Conservation (phyloP, 495 filamentous ascomycete species). For the Tuber calosporum region DNA sequence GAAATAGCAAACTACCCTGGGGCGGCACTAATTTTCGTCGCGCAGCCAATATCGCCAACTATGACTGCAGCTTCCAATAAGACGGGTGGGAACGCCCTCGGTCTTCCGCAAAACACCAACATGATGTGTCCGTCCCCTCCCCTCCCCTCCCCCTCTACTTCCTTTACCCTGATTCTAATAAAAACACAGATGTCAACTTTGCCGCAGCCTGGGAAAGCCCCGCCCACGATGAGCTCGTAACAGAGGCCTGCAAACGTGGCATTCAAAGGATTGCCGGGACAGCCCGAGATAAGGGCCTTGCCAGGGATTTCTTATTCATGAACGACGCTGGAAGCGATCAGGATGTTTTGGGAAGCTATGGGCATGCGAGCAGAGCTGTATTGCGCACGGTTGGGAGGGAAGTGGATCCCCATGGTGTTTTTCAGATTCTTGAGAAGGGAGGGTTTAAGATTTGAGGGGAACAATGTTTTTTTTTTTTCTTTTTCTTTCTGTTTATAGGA, state of each 20-base stretch:
- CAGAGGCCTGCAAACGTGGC: slow-evolving; percentile 7
- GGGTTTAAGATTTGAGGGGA: slow-evolving; percentile 35
- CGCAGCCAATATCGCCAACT: slow-evolving; percentile 48
- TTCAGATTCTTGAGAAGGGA: slow-evolving; percentile 30
- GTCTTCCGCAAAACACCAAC: slow-evolving; percentile 35
- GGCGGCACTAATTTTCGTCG: slow-evolving; percentile 40
- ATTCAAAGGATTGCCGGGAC: slow-evolving; percentile 20
- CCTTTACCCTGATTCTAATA: background rate
- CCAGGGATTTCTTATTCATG: slow-evolving; percentile 37
- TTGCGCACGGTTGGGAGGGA: slow-evolving; percentile 13
- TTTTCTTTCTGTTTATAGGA: background rate
- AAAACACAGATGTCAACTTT: slow-evolving; percentile 8
- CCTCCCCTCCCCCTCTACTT: background rate
- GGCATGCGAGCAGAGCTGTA: slow-evolving; percentile 18
- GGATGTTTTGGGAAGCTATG: slow-evolving; percentile 36
- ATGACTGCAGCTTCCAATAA: slow-evolving; percentile 42
- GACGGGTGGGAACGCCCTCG: slow-evolving; percentile 46
- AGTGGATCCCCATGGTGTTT: slow-evolving; percentile 28
- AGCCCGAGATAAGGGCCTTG: slow-evolving; percentile 10
- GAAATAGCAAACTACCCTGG: slow-evolving; percentile 21
- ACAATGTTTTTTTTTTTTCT: background rate
- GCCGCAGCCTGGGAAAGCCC: slow-evolving; percentile 31
- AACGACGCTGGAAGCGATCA: slow-evolving; percentile 39
- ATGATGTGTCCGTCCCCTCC: slow-evolving; percentile 12
- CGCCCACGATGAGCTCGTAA: slow-evolving; percentile 24